These are phyloP conservation scores for Phytophthora boehmeriae DNA, from an alignment of 352 stramenopile species.

Conservation along the genomic window DNA sequence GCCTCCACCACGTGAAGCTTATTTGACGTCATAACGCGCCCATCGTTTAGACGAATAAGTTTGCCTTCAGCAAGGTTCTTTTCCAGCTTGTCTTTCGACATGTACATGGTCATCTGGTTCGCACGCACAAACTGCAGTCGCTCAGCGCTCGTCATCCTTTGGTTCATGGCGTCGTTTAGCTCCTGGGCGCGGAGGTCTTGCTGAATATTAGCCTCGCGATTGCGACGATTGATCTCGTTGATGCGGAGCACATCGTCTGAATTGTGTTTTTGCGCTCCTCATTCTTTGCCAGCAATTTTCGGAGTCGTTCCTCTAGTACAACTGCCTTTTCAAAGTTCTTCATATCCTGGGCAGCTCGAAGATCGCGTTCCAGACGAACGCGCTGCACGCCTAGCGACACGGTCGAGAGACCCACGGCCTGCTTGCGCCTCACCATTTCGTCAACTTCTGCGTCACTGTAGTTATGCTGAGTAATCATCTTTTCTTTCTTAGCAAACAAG, in stretches of 20 bases:
- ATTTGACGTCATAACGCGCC: conserved; percentile 86
- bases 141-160: conserved; percentile 86
- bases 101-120: conserved; percentile 86
- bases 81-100: conserved; percentile 83
- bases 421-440: conserved; percentile 80
- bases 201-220: conserved; percentile 81
- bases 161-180: conserved; percentile 74
- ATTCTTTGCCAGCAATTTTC: conserved; percentile 68
- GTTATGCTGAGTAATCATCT: conserved; percentile 70
- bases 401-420: conserved; percentile 59
- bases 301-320: conserved; percentile 67
- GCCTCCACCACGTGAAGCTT: conserved; percentile 86
- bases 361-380: conserved; percentile 79
- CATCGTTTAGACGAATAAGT: conserved; percentile 70
- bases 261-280: conserved; percentile 73
- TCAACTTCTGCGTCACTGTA: conserved; percentile 85
- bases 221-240: conserved; percentile 86
- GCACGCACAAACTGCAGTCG: conserved; percentile 84
- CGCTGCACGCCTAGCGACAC: conserved; percentile 80
- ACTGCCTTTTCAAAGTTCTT: conserved; percentile 89
- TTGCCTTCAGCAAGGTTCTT: conserved; percentile 82
- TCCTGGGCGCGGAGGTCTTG: conserved; percentile 80
- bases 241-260: conserved; percentile 84
- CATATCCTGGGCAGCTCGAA: conserved; percentile 81
- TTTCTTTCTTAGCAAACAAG: conserved; percentile 63